Evolutionary conservation across 2,329 filamentous ascomycete species (phyloP), one percentile per base, ranked within the genome.

Genomic region (Ceratocystis cacaofunesta): DNA sequence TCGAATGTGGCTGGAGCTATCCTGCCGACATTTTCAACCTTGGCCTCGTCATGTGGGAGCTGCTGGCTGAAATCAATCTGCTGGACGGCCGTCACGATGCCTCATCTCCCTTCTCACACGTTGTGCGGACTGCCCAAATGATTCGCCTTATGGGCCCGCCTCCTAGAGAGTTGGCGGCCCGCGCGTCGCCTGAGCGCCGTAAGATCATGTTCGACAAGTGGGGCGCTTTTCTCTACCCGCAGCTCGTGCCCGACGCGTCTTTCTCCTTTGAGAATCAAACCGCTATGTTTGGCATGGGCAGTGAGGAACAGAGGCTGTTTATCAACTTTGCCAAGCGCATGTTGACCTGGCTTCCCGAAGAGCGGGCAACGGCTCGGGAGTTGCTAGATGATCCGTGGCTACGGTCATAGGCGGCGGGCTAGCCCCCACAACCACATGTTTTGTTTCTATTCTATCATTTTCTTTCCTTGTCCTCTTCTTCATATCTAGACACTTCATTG

Each of bases 351-450:
- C n/a, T 69, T 17, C 72, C 72, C 0, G 71, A 72, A 62, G 65
- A 73, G 41, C 69, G 72, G 6, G 70, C 70, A 32, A 73, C 72
- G 1, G 71, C 71, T 12, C 70, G 69, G 57, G 71, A 73, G 62
- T 62, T 73, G 46, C 68, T 73, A 0, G 68, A 72, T 7, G 72
- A 73, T 30, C 71, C 72, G 1, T 74, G 72, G 71, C 66, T 73
- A 62, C 36, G 30, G 19, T 67, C 62, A 15, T 67, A 61, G 28
- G 22, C 15, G 44, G 15, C 19, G 10, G 36, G n/a, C n/a, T 12
- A 15, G 44, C 8, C 17, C 17, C 17, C 7, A 41, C 17, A 8
- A 12, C 6, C 12, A 19, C 7, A 28, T 62, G 5, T 50, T 19
- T 32, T 7, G 12, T 15, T 44, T n/a, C 43, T 50, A n/a, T 62